Evolutionary conservation across 805 yeast species (phyloP).

Genomic region (Suhomyces xylopsoci): DNA sequence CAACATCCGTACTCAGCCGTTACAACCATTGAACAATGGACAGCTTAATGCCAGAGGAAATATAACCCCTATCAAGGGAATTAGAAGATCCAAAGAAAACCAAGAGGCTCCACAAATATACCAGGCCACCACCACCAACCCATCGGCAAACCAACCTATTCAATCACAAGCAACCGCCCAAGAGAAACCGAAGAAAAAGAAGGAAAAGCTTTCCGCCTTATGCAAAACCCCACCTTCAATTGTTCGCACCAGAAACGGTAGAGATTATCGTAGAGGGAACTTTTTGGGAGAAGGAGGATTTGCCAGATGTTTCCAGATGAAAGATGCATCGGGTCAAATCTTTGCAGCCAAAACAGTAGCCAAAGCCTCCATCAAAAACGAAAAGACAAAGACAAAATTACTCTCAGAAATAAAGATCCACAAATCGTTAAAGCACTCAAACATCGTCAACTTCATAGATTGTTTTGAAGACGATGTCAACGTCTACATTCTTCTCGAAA

Average conservation of each 20-base stretch:
- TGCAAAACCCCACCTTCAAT: conserved; percentile 97
- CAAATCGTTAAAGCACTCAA: conserved; percentile 81
- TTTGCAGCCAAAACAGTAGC: conserved; percentile 98
- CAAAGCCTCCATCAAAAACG: conserved; percentile 86
- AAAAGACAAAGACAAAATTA: conserved; percentile 81
- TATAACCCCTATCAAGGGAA: conserved; percentile 39
- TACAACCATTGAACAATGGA: conserved; percentile 53
- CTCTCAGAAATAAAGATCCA: conserved; percentile 94
- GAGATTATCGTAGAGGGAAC: conserved; percentile 85
- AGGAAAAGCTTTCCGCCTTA: conserved; percentile 82
- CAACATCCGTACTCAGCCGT: conserved; percentile 35
- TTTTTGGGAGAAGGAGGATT: conserved; percentile 98
- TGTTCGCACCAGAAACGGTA: conserved; percentile 81
- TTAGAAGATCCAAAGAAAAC: conserved; percentile 25
- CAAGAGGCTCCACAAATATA: conserved; percentile 4
- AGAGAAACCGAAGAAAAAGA: conserved; percentile 56
- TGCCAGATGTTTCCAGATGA: conserved; percentile 97
- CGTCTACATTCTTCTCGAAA: conserved; percentile 89
- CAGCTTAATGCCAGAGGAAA: conserved; percentile 48
- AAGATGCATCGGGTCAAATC: conserved; percentile 79
- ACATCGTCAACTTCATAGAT: conserved; percentile 88
- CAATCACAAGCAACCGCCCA: conserved; percentile 13
- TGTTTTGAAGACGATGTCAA: conserved; percentile 96
- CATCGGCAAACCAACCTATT: conserved; percentile 2
- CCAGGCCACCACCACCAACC: neutral